Evolutionary conservation across 148 eudicot genomes (phyloP), one percentile per base, ranked within the genome.

Genomic region (Oxyria digyna): DNA sequence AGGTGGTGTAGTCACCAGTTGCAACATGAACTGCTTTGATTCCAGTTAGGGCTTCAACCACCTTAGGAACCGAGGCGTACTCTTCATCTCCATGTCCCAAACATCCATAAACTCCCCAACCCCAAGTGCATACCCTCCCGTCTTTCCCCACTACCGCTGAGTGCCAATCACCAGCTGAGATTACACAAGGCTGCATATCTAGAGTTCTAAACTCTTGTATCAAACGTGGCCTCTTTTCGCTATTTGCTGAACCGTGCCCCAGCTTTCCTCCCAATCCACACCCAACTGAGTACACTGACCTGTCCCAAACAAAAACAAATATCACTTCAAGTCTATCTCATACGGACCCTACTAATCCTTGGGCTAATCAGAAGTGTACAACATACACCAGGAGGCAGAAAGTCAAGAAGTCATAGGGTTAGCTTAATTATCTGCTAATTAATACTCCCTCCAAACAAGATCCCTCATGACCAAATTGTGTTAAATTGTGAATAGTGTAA

Each of bases 101-200:
- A 72, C 98, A 90, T 5, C 98, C 98, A 48, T 94, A 82, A 21
- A 91, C 85, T 0, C 98, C 96, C 98, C 98, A 94, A 43, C 98
- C 98, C 98, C 98, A 94, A 1, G 98, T 94, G 75, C 98, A 94
- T 1, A 94, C 98, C 76, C 98, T 82, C 55, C 98, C 98, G 42
- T 94, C 98, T 43, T 76, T 80, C 21, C 98, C 89, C 13, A 88
- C 97, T 20, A 90, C 97, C 13, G 96, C 98, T 38, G 98, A 89
- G 64, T 94, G 98, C 97, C 96, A 94, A 69, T 91, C 88, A 77
- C 98, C 98, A 2, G 98, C 97, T 26, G 98, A 91, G 50, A 94
- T 81, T 18, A 88, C 83, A 62, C 78, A 69, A 3, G 98, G 98
- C 77, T 94, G 86, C 69, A 94, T 82, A 69, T 86, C 85, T 76